phyloP scores from a whole-genome alignment of 2,329 filamentous ascomycete genomes.

The Aspergillus fijiensis region DNA sequence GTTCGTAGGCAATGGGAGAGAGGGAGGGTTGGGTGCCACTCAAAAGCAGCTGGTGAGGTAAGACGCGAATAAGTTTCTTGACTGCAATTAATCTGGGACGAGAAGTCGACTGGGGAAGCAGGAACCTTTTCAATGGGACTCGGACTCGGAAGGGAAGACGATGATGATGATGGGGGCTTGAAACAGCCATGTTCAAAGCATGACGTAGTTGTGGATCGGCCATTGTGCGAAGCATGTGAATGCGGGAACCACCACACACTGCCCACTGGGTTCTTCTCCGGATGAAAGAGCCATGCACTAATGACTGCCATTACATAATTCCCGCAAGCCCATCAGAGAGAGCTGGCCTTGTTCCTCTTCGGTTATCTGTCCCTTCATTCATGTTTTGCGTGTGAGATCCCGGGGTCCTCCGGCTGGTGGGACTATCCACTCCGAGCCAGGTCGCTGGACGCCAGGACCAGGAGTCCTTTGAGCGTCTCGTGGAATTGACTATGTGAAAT shows the following conservation, averaged over 20 bases:
- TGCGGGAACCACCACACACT: not conserved
- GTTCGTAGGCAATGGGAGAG: not conserved
- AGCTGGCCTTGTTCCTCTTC: not conserved
- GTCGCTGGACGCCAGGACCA: not conserved
- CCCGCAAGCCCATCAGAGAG: not conserved
- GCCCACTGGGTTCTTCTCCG: not conserved
- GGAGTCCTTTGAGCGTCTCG: not conserved
- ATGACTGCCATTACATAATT: not conserved
- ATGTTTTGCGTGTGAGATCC: not conserved
- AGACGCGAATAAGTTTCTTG: not conserved
- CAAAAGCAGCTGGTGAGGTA: not conserved
- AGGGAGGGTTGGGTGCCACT: not conserved
- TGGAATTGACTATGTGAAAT: not conserved
- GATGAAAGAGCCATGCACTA: not conserved
- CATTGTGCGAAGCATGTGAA: slow-evolving; percentile 3
- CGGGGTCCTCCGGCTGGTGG: not conserved
- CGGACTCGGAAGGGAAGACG: not conserved
- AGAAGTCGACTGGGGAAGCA: not conserved
- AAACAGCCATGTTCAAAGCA: slow-evolving; percentile 2
- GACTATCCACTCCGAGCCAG: not conserved
- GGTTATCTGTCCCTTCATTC: not conserved
- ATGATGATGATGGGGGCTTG: slow-evolving; percentile 1
- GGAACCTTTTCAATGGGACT: slow-evolving; percentile 2
- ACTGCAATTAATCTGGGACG: not conserved
- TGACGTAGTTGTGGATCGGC: slow-evolving; percentile 19